Percentiles rank a stretch among this genome's conserved stretches.
phyloP scores from a whole-genome alignment of 78 protist species.

The Speleostelium caveatum region DNA sequence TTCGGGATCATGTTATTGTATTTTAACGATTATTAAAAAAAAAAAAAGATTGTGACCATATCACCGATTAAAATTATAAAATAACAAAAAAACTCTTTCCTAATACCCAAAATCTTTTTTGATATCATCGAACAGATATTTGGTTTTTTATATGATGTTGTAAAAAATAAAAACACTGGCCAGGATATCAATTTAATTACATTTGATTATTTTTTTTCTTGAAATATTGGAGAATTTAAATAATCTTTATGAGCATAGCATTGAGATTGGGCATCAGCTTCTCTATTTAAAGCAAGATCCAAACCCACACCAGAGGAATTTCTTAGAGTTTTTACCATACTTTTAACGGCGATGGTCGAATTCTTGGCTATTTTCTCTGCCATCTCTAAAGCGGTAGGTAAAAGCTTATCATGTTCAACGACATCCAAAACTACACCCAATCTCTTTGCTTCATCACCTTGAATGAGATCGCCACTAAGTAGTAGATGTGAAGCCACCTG shows the following conservation, averaged over 20 bases:
- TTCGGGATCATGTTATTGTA: too few species aligned
- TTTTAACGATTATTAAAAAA: too few species aligned
- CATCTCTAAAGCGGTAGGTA: slow-evolving; percentile 7
- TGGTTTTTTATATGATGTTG: too few species aligned
- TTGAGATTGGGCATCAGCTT: slow-evolving; percentile 77
- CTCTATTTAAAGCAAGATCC: slow-evolving; percentile 73
- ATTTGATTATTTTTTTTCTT: too few species aligned
- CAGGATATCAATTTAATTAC: too few species aligned
- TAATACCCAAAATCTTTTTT: too few species aligned
- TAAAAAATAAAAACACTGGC: too few species aligned
- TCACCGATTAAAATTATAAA: too few species aligned
- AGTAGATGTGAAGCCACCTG: slow-evolving; percentile 67
- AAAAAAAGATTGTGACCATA: too few species aligned
- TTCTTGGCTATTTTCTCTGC: slow-evolving; percentile 46
- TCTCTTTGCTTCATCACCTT: slow-evolving; percentile 67
- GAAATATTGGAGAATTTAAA: background rate
- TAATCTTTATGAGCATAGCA: slow-evolving; percentile 58
- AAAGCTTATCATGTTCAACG: background rate
- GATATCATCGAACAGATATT: too few species aligned
- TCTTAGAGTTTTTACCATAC: slow-evolving; percentile 23
- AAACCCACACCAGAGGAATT: slow-evolving; percentile 24
- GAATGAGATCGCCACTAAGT: slow-evolving; percentile 63
- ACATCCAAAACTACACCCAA: slow-evolving; percentile 58
- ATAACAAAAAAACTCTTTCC: too few species aligned
- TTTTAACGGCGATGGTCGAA: slow-evolving; percentile 25